Evolutionary conservation across 306 rosid genomes (phyloP).

Genomic region (Vachellia pachyceras): DNA sequence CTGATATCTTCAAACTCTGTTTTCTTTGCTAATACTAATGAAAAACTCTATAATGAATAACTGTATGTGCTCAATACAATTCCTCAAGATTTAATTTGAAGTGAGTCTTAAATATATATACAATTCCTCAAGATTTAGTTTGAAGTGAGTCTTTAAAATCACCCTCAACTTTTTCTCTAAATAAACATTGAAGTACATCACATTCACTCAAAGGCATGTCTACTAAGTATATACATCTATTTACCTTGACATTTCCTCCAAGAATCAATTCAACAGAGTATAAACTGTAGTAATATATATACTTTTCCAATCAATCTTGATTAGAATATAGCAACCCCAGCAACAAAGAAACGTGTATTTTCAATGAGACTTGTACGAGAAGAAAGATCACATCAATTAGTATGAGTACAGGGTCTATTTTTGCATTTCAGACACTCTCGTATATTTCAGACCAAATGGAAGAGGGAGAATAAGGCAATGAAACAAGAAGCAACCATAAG

Average conservation of each 20-base stretch:
- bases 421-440: not conserved
- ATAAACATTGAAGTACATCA: not conserved
- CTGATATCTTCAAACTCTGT: not conserved
- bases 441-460: conserved; percentile 39
- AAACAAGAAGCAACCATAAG: conserved; percentile 33
- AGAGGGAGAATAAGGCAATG: conserved; percentile 38
- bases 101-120: not conserved
- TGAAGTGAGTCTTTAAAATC: not conserved
- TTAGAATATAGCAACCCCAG: conserved; percentile 13
- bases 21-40: not conserved
- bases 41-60: not conserved
- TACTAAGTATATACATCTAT: not conserved
- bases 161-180: not conserved
- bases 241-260: not conserved
- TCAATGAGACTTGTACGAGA: not conserved
- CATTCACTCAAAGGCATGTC: not conserved
- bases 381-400: conserved; percentile 6
- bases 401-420: not conserved
- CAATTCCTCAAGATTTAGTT: not conserved
- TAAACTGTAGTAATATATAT: not conserved
- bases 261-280: not conserved
- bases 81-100: not conserved
- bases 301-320: not conserved
- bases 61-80: not conserved
- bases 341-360: conserved; percentile 23